Base-by-base conservation (phyloP, 805 yeast genomes). In the Priceomyces medius region DNA sequence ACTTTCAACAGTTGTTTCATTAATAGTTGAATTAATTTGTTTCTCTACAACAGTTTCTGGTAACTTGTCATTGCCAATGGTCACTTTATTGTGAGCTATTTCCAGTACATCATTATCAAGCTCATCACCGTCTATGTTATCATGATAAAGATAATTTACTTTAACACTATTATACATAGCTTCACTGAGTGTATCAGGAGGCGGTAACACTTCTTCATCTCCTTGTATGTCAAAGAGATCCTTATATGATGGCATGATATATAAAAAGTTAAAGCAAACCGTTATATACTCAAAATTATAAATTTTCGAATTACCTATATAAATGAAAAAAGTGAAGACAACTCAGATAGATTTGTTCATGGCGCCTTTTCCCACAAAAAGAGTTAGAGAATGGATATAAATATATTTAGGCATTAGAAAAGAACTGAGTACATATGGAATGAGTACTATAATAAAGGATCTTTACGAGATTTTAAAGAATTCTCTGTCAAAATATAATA, bases 91-190 rank as follows among this genome's bases (percentile, higher is more conserved):
- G 8, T 21, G 24, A 21, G 6, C 9, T 21, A 21, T 9, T 7
- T 21, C 8, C n/a, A 6, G 17, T 28, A 28, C 31, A 23, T 28
- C 17, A 28, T 14, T 28, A 28, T 28, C 31, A 12, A 7, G n/a
- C 23, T 33, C 36, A 8, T 33, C 26, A 24, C 20, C 18, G 12
- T 19, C 19, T 19, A 20, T 12, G n/a, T 20, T 24, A 38, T 34
- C 39, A 23, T 31, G 35, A 14, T 54, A 50, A 5, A 59, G 35
- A 14, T 51, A 53, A 19, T 61, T 64, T 7, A 60, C 47, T 46
- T 59, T 66, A 9, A 48, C 48, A 41, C 48, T 56, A 21, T 46
- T 56, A 50, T 68, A 68, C 20, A 58, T 47, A 0, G 65, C 67
- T 33, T 58, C 64, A 40, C 68, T 58, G 38, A 61, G 49, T 2